Conservation (phyloP, 257 asterid genomes). For the Gentiana macrophylla region DNA sequence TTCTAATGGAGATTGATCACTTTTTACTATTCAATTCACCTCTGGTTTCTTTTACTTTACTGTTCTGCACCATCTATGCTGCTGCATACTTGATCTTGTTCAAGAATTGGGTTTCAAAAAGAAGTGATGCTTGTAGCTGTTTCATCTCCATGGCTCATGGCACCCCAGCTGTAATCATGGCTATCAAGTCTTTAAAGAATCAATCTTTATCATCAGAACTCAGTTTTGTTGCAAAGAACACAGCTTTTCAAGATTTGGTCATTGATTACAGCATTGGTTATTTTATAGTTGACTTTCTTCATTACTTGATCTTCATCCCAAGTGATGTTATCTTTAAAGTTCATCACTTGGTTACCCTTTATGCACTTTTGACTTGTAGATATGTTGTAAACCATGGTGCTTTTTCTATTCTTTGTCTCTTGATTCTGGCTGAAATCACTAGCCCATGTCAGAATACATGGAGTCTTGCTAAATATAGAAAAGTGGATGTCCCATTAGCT, state of each 20-base stretch:
- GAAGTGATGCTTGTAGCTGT: constrained; percentile 60
- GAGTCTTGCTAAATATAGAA: constrained; percentile 53
- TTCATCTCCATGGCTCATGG: constrained; percentile 61
- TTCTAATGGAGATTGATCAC: constrained; percentile 25
- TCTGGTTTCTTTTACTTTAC: constrained; percentile 26
- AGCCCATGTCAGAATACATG: constrained; percentile 62
- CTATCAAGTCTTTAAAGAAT: constrained; percentile 29
- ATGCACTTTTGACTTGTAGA: constrained; percentile 53
- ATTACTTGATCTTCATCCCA: constrained; percentile 43
- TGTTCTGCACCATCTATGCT: constrained; percentile 38
- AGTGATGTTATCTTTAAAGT: constrained; percentile 45
- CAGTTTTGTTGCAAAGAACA: constrained; percentile 30
- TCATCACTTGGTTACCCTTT: constrained; percentile 75
- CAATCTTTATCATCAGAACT: constrained; percentile 6
- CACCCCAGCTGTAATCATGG: constrained; percentile 37
- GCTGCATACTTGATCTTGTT: constrained; percentile 35
- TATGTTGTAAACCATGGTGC: constrained; percentile 50
- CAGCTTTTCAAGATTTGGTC: constrained; percentile 35
- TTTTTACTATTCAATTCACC: constrained; percentile 18
- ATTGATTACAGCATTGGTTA: constrained; percentile 64
- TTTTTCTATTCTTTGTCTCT: constrained; percentile 38
- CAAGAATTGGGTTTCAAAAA: constrained; percentile 44
- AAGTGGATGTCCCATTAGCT: constrained; percentile 34
- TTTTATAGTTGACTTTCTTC: constrained; percentile 52
- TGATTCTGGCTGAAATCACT: constrained; percentile 64